These are phyloP conservation scores for Paracoccidioides lutzii DNA, from an alignment of 2,329 filamentous ascomycete species.

Conservation along the genomic window DNA sequence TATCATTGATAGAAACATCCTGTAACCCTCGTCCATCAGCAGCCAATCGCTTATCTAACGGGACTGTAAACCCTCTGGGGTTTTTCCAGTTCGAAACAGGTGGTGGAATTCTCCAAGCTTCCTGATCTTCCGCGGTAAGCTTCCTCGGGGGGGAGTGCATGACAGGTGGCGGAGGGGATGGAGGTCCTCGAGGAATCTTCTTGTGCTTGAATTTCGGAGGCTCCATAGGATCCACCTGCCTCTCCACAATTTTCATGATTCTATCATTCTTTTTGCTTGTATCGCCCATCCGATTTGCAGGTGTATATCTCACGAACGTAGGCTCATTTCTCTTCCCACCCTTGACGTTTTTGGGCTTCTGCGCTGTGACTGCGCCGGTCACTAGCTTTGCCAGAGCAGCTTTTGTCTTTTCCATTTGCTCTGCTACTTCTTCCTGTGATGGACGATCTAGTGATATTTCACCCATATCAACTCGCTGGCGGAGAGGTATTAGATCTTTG, in stretches of 20 bases:
- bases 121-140: constrained; percentile 90
- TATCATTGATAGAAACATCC: constrained; percentile 94
- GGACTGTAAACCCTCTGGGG: constrained; percentile 93
- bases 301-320: constrained; percentile 91
- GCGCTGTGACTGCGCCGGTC: constrained; percentile 71
- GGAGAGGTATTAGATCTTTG: constrained; percentile 87
- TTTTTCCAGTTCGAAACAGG: constrained; percentile 99
- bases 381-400: constrained; percentile 72
- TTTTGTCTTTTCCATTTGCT: constrained; percentile 77
- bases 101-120: constrained; percentile 84
- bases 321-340: constrained; percentile 67
- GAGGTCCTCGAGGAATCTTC: constrained; percentile 87
- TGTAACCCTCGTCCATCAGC: constrained; percentile 85
- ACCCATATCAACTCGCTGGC: constrained; percentile 83
- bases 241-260: constrained; percentile 96
- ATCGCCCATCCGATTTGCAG: constrained; percentile 92
- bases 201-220: constrained; percentile 98
- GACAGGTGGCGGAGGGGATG: constrained; percentile 81
- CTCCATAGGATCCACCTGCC: constrained; percentile 88
- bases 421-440: constrained; percentile 68
- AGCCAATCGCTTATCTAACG: constrained; percentile 85
- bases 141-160: constrained; percentile 93
- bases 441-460: constrained; percentile 80
- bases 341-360: constrained; percentile 92
- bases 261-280: constrained; percentile 74